Percentiles rank a stretch among this genome's conserved stretches.
Conservation (phyloP, 148 eudicot genomes). For the Amaranthus palmeri region DNA sequence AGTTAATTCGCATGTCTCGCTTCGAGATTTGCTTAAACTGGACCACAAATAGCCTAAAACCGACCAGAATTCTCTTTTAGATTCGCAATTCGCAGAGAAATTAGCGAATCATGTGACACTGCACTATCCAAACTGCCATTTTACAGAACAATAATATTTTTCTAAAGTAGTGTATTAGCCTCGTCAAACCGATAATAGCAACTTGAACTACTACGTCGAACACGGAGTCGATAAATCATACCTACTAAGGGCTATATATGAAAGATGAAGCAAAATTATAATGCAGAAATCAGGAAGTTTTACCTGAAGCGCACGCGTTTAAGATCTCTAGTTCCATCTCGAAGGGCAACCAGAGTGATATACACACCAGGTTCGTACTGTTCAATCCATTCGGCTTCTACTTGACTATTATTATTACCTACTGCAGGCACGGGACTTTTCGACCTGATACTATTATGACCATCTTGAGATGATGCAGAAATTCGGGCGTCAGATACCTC, state of each 20-base stretch:
- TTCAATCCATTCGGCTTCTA: constrained; percentile 96
- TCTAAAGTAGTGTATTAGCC: too few species aligned
- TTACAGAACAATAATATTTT: too few species aligned
- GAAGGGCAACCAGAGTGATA: constrained; percentile 81
- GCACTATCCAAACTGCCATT: too few species aligned
- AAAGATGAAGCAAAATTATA: background rate
- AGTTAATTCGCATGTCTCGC: too few species aligned
- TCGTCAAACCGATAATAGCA: too few species aligned
- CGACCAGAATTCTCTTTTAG: too few species aligned
- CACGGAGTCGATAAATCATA: too few species aligned
- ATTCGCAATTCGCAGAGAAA: too few species aligned
- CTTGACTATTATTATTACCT: constrained; percentile 42
- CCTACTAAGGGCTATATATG: background rate
- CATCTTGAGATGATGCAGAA: constrained; percentile 40
- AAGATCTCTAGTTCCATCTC: constrained; percentile 92
- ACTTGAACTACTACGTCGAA: too few species aligned
- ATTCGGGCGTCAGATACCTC: constrained; percentile 42
- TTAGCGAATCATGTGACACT: too few species aligned
- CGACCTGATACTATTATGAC: constrained; percentile 41
- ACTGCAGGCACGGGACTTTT: constrained; percentile 30
- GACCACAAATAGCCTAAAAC: too few species aligned
- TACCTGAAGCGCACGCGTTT: constrained; percentile 99
- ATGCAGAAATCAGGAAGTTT: background rate
- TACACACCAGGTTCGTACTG: constrained; percentile 98
- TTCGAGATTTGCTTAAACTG: too few species aligned